Base-by-base conservation (phyloP, 2,329 filamentous ascomycete species). In the Diaporthe vexans region DNA sequence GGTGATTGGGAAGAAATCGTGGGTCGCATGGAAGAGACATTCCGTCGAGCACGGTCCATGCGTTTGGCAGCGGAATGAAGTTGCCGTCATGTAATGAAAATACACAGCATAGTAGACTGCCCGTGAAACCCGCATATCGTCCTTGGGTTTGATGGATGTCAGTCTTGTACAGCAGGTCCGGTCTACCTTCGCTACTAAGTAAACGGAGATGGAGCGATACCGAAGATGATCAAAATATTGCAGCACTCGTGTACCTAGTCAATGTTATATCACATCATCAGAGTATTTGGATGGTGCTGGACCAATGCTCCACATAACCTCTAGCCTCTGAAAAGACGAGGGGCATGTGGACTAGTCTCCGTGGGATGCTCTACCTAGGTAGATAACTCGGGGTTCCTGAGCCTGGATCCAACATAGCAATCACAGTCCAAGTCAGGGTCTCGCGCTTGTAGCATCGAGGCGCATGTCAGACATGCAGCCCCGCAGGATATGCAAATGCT, bases 381-480 rank as follows among this genome's bases (percentile, higher is more conserved):
- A 24, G 8, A 24, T 40, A 15, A 11, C 37, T 46, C 59, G 29
- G 40, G 4, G n/a, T 33, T n/a, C 58, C 13, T 21, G 4, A 33
- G 17, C 21, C 5, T 40, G 46, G 48, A 26, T 40, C 37, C 26
- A 24, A 40, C 37, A 21, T 37, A 19, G 19, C 26, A 35, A 68
- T 11, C 24, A 5, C 15, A 19, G 40, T 52, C n/a, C 15, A 63
- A 61, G 35, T 61, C 57, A 29, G 9, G 35, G 6, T 48, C 51
- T 33, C 11, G 2, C 48, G 48, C 48, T 48, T 4, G 21, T 40
- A 29, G 54, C 46, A n/a, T 54, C 33, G n/a, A 68, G 24, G 46
- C 63, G 26, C 61, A 29, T 67, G 63, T 67, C 29, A 67, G 63
- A 52, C 46, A 67, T 51, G 46, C 43, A 29, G 56, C 57, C 57